These are phyloP conservation scores for Podospora bellae-mahoneyi DNA, from an alignment of 495 filamentous ascomycete species.

Conservation along the genomic window DNA sequence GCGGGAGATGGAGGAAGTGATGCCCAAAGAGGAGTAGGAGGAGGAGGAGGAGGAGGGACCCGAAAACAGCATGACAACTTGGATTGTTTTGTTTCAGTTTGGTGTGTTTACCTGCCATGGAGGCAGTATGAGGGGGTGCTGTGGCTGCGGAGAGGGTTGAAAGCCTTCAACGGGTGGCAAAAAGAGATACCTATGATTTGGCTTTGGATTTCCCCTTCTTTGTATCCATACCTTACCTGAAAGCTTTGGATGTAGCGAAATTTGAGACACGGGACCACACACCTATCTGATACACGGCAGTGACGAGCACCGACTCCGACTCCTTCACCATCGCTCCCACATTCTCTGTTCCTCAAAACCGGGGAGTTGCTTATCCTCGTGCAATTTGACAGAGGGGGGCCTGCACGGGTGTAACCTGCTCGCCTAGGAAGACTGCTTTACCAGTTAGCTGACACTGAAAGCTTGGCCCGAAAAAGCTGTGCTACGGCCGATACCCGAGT, in stretches of 20 bases:
- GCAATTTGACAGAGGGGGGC: not conserved
- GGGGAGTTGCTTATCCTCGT: not conserved
- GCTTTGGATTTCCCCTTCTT: not conserved
- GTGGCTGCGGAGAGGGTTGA: not conserved
- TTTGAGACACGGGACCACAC: not conserved
- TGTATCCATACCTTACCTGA: not conserved
- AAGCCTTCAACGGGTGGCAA: not conserved
- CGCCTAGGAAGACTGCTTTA: not conserved
- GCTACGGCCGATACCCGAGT: not conserved
- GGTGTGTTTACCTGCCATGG: not conserved
- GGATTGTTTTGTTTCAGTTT: not conserved
- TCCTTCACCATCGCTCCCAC: not conserved
- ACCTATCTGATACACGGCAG: conserved; percentile 2
- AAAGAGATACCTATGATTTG: not conserved
- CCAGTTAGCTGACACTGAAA: not conserved
- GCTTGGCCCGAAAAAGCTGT: not conserved
- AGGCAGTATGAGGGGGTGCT: not conserved
- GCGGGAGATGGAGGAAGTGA: conserved; percentile 11
- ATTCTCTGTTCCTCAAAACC: not conserved
- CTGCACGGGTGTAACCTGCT: not conserved
- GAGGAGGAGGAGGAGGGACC: not conserved
- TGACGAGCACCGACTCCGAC: not conserved
- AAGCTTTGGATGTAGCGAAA: not conserved
- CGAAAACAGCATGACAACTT: not conserved
- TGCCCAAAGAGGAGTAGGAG: not conserved